phyloP scores from a whole-genome alignment of 1,284 basidiomycete genomes.

The Malassezia japonica region DNA sequence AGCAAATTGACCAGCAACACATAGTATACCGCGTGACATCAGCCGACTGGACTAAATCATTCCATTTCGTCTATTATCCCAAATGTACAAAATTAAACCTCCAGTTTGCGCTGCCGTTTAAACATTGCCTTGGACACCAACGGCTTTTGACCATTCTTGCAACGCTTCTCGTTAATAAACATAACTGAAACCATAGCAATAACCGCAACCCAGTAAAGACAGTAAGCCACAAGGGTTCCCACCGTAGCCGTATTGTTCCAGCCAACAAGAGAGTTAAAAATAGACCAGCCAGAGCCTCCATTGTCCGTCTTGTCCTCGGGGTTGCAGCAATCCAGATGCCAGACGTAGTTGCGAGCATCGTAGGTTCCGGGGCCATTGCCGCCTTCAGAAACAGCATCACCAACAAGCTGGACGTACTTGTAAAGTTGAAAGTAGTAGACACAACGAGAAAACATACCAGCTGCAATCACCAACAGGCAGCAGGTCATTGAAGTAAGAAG shows the following conservation, averaged over 20 bases:
- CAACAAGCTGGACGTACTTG: slow-evolving; percentile 33
- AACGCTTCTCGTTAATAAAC: not conserved
- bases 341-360: slow-evolving; percentile 33
- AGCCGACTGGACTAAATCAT: too few relatives aligned
- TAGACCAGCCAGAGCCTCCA: slow-evolving; percentile 34
- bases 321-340: slow-evolving; percentile 66
- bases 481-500: slow-evolving; percentile 36
- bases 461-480: slow-evolving; percentile 35
- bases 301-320: slow-evolving; percentile 54
- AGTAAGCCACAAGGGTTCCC: slow-evolving; percentile 30
- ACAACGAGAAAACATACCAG: slow-evolving; percentile 36
- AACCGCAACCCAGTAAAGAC: slow-evolving; percentile 39
- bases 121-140: not conserved
- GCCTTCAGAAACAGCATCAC: slow-evolving; percentile 34
- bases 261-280: slow-evolving; percentile 39
- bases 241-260: slow-evolving; percentile 44
- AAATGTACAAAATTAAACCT: too few relatives aligned
- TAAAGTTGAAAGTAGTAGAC: slow-evolving; percentile 43
- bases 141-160: not conserved
- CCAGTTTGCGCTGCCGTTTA: too few relatives aligned
- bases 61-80: too few relatives aligned
- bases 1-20: too few relatives aligned
- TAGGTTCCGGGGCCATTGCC: slow-evolving; percentile 37
- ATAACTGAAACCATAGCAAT: not conserved
- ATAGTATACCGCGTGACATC: too few relatives aligned